Conservation (phyloP, 2,329 filamentous ascomycete genomes). For the Fusarium austroafricanum region DNA sequence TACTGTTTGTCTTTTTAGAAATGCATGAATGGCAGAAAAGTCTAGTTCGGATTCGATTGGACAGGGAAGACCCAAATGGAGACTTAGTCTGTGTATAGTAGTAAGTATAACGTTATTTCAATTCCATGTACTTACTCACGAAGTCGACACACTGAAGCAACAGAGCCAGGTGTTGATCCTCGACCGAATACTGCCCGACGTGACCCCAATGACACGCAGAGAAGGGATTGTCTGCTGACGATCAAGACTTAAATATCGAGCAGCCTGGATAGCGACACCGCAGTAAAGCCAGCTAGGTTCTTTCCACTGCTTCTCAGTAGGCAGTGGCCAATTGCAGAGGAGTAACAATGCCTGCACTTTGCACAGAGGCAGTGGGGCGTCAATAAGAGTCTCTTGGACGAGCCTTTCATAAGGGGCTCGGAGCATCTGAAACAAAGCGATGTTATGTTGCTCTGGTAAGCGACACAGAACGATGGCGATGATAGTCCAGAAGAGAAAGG, state of each 20-base stretch:
- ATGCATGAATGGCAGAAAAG: conserved; percentile 25
- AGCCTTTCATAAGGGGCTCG: conserved; percentile 11
- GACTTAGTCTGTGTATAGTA: conserved; percentile 7
- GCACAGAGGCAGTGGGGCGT: conserved; percentile 26
- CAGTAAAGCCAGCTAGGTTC: conserved; percentile 36
- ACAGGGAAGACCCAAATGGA: conserved; percentile 26
- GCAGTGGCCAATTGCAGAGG: conserved; percentile 34
- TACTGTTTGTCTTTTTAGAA: conserved; percentile 16
- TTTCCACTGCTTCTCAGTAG: conserved; percentile 9
- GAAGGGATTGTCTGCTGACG: conserved; percentile 30
- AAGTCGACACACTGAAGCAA: conserved; percentile 29
- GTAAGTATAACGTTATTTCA: accelerated
- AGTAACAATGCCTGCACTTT: conserved; percentile 33
- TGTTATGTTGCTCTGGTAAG: not conserved
- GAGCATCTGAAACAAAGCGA: not conserved
- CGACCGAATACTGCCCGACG: conserved; percentile 13
- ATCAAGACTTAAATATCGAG: conserved; percentile 33
- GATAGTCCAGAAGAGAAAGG: conserved; percentile 40
- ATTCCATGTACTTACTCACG: not conserved
- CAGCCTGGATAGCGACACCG: conserved; percentile 33
- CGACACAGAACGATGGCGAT: conserved; percentile 21
- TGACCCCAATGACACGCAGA: conserved; percentile 18
- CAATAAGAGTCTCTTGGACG: conserved; percentile 16
- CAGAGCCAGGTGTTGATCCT: conserved; percentile 36
- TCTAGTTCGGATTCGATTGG: conserved; percentile 29